Evolutionary conservation across 2,329 filamentous ascomycete genomes (phyloP), one percentile per base, ranked within the genome.

Genomic region (Xylariales sp.): DNA sequence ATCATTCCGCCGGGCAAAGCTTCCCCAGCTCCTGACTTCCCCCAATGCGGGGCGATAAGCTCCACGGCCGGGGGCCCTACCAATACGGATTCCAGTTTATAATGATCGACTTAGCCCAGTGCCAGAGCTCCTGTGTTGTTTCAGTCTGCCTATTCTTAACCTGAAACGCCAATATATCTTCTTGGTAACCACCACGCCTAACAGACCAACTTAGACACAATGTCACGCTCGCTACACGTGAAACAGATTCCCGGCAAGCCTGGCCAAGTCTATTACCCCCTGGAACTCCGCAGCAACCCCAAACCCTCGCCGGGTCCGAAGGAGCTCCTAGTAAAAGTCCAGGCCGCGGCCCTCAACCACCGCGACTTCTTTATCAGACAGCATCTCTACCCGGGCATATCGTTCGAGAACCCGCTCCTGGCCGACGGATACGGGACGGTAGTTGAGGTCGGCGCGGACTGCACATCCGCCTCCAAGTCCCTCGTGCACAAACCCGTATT

Each of bases 281-380:
- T 85, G 33, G 64, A 76, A 50, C 59, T 86, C 40, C 79, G 78
- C 47, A 68, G 80, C 24, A 65, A 84, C 12, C 74, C 82, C 42
- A 71, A 74, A 48, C 84, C 84, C 19, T 70, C 68, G 2, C 84
- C 84, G 0, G 74, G 78, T 19, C 75, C 77, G 12, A 71, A 71
- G 47, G 76, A 96, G 61, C 70, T 95, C 50, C 71, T 94, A 5
- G 70, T 97, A 47, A 80, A 79, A 55, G 71, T 97, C 57, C 76
- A 78, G 25, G 86, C 89, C 38, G 86, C 84, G 1, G 85, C 91
- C 11, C 80, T 97, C 38, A 97, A 97, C 70, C 93, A 97, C 69
- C 86, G 90, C 54, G 93, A 97, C 63, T 80, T 95, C 52, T 97
- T 96, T 69, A 86, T 95, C 64, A 86, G 91, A 41, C 89, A 93